phyloP scores from a whole-genome alignment of 176 grass and related monocot genomes.

The Eleusine indica region DNA sequence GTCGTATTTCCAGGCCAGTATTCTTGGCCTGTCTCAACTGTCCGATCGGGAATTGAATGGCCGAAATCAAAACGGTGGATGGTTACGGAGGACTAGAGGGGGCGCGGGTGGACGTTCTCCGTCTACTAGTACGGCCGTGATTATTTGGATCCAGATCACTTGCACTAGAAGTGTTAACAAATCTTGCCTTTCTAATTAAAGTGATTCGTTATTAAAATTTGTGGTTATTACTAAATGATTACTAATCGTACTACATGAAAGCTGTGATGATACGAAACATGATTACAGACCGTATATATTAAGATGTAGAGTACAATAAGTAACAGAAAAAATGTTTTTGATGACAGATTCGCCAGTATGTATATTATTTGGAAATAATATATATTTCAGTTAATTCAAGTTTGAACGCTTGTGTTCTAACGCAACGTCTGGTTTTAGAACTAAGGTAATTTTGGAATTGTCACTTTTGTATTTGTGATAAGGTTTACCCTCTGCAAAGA shows the following conservation, averaged over 20 bases:
- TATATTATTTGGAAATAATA: not conserved
- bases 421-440: not conserved
- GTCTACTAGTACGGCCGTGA: not conserved
- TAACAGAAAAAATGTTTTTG: no score
- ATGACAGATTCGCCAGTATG: no score
- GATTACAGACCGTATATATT: not conserved
- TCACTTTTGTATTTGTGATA: not conserved
- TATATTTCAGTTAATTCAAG: not conserved
- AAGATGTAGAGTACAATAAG: no score
- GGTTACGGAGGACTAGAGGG: not conserved
- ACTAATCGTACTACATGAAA: not conserved
- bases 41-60: conserved; percentile 27
- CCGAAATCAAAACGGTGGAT: conserved; percentile 17
- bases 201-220: no score
- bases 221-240: not conserved
- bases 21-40: conserved; percentile 2
- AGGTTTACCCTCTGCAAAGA: not conserved
- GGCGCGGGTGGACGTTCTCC: not conserved
- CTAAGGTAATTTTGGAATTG: not conserved
- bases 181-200: no score
- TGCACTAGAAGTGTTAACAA: not conserved
- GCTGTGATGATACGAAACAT: not conserved
- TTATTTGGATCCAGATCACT: not conserved
- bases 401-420: not conserved
- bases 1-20: not conserved